A percentile compares a stretch with the other conserved stretches of the same genome.
These are phyloP conservation scores for Salix caprea DNA, from an alignment of 345 rosid genomes.

Conservation along the genomic window DNA sequence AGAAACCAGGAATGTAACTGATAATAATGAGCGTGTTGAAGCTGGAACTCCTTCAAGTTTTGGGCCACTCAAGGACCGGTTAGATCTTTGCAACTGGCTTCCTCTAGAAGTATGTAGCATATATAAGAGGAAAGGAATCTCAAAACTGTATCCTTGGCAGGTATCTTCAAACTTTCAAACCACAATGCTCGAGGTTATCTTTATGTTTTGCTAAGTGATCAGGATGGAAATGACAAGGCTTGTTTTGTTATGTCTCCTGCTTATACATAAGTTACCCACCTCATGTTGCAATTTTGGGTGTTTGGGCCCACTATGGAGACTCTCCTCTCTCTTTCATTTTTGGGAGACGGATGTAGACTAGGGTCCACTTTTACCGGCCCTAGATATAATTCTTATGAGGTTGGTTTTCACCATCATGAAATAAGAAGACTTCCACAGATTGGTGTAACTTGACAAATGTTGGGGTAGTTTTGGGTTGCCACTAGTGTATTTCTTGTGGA, in stretches of 20 bases:
- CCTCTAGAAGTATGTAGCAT: constrained; percentile 67
- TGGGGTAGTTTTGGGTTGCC: too few relatives aligned
- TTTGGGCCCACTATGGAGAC: too few relatives aligned
- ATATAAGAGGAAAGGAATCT: constrained; percentile 78
- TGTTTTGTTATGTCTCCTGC: too few relatives aligned
- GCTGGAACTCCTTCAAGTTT: constrained; percentile 67
- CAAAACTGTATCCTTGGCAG: constrained; percentile 92
- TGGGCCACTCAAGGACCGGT: constrained; percentile 40
- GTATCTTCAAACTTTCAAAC: constrained; percentile 27
- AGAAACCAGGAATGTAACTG: constrained; percentile 31
- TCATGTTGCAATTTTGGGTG: neutral
- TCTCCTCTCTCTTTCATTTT: too few relatives aligned
- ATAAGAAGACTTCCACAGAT: too few relatives aligned
- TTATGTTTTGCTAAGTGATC: neutral
- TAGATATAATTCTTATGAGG: too few relatives aligned
- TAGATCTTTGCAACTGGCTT: constrained; percentile 74
- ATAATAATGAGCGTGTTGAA: constrained; percentile 40
- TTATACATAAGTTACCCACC: too few relatives aligned
- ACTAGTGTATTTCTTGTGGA: too few relatives aligned
- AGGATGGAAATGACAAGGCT: neutral
- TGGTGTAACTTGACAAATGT: too few relatives aligned
- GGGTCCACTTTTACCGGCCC: too few relatives aligned
- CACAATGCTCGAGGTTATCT: neutral
- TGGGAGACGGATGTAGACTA: too few relatives aligned
- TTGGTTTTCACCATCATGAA: too few relatives aligned